These are phyloP conservation scores for Sisymbrium altissimum DNA, from an alignment of 345 rosid genomes.

Conservation along the genomic window DNA sequence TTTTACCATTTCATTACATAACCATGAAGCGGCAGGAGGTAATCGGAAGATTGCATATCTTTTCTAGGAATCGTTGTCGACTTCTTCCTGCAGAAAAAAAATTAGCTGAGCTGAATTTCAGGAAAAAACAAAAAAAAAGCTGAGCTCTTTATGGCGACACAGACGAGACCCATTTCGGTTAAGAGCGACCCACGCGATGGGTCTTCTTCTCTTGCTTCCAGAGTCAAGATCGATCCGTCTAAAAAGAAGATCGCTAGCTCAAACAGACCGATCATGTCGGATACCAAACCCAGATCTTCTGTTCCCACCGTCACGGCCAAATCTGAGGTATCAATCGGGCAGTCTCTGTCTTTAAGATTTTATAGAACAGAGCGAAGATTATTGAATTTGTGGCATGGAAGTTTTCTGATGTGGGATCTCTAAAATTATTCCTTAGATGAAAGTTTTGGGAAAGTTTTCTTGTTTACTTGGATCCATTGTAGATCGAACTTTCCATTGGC, in stretches of 20 bases:
- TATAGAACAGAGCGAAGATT: neutral
- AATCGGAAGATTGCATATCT: neutral
- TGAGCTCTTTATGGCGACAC: slow-evolving; percentile 43
- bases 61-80: neutral
- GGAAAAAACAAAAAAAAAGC: neutral
- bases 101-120: slow-evolving; percentile 13
- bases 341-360: neutral
- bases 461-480: neutral
- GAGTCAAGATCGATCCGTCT: slow-evolving; percentile 42
- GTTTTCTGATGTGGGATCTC: slow-evolving; percentile 5
- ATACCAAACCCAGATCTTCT: slow-evolving; percentile 44
- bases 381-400: neutral
- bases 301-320: slow-evolving; percentile 38
- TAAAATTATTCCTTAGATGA: neutral
- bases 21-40: slow-evolving; percentile 16
- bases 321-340: slow-evolving; percentile 49
- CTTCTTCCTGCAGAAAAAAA: neutral
- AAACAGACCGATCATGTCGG: slow-evolving; percentile 40
- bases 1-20: slow-evolving; percentile 29
- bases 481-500: neutral
- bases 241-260: slow-evolving; percentile 56
- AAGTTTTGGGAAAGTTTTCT: neutral
- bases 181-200: slow-evolving; percentile 55
- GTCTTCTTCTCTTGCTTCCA: slow-evolving; percentile 38
- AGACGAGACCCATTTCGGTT: slow-evolving; percentile 40